A percentile compares a stretch with the other conserved stretches of the same genome.
Conservation (phyloP, 371 early-diverging fungal genomes). For the Paramicrosporidium saccamoebae region DNA sequence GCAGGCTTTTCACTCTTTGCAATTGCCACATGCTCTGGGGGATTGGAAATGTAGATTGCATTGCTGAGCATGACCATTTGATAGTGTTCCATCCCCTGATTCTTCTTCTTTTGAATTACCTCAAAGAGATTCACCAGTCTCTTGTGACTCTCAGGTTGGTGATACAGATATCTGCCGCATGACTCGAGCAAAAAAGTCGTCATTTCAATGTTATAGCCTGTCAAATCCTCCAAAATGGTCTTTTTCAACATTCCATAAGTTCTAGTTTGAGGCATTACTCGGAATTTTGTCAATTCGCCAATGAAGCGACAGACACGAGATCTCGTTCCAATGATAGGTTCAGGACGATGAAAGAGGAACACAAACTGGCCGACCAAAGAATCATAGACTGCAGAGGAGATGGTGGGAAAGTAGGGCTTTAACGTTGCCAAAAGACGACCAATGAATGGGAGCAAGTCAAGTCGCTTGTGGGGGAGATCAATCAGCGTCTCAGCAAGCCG, state of each 20-base stretch:
- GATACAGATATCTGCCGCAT: conserved; percentile 54
- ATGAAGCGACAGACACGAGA: conserved; percentile 39
- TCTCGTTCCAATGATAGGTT: conserved; percentile 3
- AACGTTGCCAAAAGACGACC: conserved; percentile 57
- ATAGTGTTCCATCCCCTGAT: conserved; percentile 43
- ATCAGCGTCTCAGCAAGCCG: conserved; percentile 29
- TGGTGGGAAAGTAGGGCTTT: conserved; percentile 44
- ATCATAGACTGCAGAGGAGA: conserved; percentile 26
- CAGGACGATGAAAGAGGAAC: conserved; percentile 8
- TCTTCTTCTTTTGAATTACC: conserved; percentile 46
- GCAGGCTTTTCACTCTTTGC: conserved; percentile 22
- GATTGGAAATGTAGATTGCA: conserved; percentile 61
- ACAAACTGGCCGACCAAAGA: conserved; percentile 43
- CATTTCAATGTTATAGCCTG: conserved; percentile 38
- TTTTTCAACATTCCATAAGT: conserved; percentile 46
- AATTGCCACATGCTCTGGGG: conserved; percentile 17
- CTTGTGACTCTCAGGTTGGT: conserved; percentile 18
- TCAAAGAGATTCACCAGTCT: conserved; percentile 17
- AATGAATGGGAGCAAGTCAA: conserved; percentile 65
- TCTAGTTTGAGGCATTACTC: conserved; percentile 34
- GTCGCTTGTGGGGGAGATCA: conserved; percentile 35
- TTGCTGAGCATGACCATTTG: conserved; percentile 62
- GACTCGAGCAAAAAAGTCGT: conserved; percentile 41
- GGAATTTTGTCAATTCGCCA: conserved; percentile 68
- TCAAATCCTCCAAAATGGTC: conserved; percentile 47